Percentiles rank a stretch among this genome's conserved stretches.
These are phyloP conservation scores for Truncatella angustata DNA, from an alignment of 2,329 filamentous ascomycete genomes.

Conservation along the genomic window DNA sequence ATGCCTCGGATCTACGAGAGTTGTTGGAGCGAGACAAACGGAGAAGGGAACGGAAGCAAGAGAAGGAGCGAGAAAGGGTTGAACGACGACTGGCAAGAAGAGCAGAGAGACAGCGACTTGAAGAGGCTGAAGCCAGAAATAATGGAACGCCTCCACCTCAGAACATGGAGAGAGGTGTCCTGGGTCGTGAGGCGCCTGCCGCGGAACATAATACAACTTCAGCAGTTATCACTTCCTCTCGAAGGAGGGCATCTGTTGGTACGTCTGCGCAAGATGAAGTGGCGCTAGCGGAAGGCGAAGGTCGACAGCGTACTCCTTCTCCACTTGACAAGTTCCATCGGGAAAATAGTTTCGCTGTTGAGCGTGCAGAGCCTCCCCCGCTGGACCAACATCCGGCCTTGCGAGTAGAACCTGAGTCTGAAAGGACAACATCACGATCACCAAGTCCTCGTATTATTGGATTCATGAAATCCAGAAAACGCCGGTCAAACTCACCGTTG, in stretches of 20 bases:
- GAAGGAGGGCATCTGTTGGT: conserved; percentile 42
- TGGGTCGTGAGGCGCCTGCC: conserved; percentile 56
- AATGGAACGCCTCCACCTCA: conserved; percentile 49
- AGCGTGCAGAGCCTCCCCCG: conserved; percentile 17
- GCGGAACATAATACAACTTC: conserved; percentile 57
- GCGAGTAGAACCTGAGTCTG: conserved; percentile 14
- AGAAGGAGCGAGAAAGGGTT: conserved; percentile 64
- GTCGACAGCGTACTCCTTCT: conserved; percentile 20
- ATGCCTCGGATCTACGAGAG: conserved; percentile 79
- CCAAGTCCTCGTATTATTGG: conserved; percentile 32
- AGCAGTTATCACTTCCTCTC: conserved; percentile 55
- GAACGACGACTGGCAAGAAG: conserved; percentile 63
- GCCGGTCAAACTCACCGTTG: conserved; percentile 49
- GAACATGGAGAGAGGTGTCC: conserved; percentile 59
- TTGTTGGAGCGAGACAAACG: conserved; percentile 87
- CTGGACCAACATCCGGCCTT: conserved; percentile 12
- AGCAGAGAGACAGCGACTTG: conserved; percentile 64
- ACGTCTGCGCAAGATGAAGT: conserved; percentile 31
- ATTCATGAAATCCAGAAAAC: conserved; percentile 45
- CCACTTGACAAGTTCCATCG: conserved; percentile 47
- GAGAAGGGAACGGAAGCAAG: conserved; percentile 71
- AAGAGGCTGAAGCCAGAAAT: conserved; percentile 53
- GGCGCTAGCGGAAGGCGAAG: conserved; percentile 15
- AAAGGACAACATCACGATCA: conserved; percentile 19
- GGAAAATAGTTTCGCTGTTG: conserved; percentile 45